Evolutionary conservation across 2,329 filamentous ascomycete genomes (phyloP).

Genomic region (Fusarium proliferatum): DNA sequence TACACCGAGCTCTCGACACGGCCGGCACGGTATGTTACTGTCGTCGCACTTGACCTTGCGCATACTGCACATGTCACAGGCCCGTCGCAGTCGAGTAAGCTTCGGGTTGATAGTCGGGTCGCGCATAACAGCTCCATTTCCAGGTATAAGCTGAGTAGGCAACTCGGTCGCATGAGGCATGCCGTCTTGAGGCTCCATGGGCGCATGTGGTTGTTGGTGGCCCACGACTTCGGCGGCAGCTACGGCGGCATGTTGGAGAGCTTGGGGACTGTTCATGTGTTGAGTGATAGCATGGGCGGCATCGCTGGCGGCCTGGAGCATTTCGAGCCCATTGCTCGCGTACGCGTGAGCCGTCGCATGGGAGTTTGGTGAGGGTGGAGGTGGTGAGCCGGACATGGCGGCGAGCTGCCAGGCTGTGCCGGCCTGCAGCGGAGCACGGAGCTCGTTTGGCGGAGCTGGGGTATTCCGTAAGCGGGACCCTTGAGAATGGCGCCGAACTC

Average conservation of each 20-base stretch:
- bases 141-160: conserved; percentile 40
- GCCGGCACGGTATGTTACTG: conserved; percentile 65
- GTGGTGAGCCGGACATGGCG: conserved; percentile 45
- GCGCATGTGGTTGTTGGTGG: conserved; percentile 34
- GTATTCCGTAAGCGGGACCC: conserved; percentile 38
- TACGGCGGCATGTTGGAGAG: conserved; percentile 54
- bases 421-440: conserved; percentile 41
- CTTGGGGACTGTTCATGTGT: conserved; percentile 51
- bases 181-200: conserved; percentile 31
- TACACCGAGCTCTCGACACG: conserved; percentile 67
- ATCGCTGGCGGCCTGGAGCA: conserved; percentile 59
- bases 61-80: conserved; percentile 71
- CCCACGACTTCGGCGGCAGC: conserved; percentile 48
- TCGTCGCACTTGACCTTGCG: conserved; percentile 73
- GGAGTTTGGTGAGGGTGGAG: conserved; percentile 42
- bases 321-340: conserved; percentile 59
- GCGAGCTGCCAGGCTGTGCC: conserved; percentile 20
- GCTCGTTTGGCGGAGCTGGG: conserved; percentile 31
- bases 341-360: conserved; percentile 55
- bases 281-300: conserved; percentile 52
- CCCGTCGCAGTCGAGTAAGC: conserved; percentile 66
- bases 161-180: conserved; percentile 38
- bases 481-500: conserved; percentile 27
- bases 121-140: conserved; percentile 45
- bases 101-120: conserved; percentile 61